Evolutionary conservation across 331 rosid genomes (phyloP).

Genomic region (Pyrus hybrid): DNA sequence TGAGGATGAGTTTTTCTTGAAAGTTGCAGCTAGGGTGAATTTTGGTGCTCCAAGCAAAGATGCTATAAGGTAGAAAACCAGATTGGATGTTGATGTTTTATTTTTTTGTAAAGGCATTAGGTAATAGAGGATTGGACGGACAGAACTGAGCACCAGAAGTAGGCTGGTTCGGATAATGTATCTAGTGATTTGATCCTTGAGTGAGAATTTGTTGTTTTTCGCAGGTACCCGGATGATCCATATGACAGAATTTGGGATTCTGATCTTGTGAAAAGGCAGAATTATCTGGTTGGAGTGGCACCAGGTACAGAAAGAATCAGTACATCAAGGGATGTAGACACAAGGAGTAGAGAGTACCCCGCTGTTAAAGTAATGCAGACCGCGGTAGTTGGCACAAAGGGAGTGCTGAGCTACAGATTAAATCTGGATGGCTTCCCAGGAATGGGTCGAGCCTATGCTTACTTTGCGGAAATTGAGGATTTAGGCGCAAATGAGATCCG

Average conservation of each 20-base stretch:
- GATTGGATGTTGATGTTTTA: neutral
- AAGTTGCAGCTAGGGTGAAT: constrained; percentile 80
- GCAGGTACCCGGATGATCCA: constrained; percentile 97
- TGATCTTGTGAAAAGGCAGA: constrained; percentile 79
- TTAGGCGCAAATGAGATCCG: constrained; percentile 58
- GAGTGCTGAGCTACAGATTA: constrained; percentile 59
- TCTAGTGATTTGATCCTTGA: neutral
- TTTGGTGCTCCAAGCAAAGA: constrained; percentile 75
- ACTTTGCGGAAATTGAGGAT: constrained; percentile 76
- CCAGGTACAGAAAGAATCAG: constrained; percentile 78
- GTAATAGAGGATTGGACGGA: too few species aligned
- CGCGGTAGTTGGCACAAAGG: constrained; percentile 70
- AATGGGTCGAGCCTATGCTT: constrained; percentile 78
- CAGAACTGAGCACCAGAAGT: too few species aligned
- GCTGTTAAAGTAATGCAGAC: constrained; percentile 86
- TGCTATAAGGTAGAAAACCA: constrained; percentile 41
- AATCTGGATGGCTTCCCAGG: constrained; percentile 82
- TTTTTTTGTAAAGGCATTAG: too few species aligned
- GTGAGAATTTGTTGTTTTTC: neutral
- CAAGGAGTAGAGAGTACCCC: constrained; percentile 63
- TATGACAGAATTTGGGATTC: constrained; percentile 97
- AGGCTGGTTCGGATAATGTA: too few species aligned
- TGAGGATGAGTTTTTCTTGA: constrained; percentile 70
- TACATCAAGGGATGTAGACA: constrained; percentile 44
- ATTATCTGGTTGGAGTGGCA: constrained; percentile 83